Percentiles rank a stretch among this genome's conserved stretches.
Evolutionary conservation across 139 green algal genomes (phyloP).

Genomic region (Raphidocelis subcapitata): DNA sequence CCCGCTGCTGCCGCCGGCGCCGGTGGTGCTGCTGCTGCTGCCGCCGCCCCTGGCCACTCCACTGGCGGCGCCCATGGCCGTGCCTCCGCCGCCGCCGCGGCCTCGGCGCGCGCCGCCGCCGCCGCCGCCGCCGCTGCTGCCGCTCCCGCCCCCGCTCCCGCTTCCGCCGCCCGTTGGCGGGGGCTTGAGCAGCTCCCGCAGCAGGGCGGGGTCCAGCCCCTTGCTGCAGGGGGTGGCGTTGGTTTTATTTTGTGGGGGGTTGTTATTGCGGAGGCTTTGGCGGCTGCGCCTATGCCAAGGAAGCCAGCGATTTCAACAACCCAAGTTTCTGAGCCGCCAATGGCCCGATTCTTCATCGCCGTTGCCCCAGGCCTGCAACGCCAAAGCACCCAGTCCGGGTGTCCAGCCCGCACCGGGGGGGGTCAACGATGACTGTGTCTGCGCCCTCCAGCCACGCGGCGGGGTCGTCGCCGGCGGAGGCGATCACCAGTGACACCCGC

Average conservation of each 20-base stretch:
- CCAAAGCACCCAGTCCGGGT: too few species aligned
- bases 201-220: slow-evolving; percentile 58
- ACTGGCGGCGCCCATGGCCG: too few species aligned
- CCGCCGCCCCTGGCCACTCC: too few species aligned
- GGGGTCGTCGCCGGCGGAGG: slow-evolving; percentile 41
- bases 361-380: too few species aligned
- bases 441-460: slow-evolving; percentile 40
- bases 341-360: too few species aligned
- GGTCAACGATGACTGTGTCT: slow-evolving; percentile 74
- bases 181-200: slow-evolving; percentile 39
- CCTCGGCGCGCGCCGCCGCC: slow-evolving; percentile 6
- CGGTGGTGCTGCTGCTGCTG: background rate
- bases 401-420: slow-evolving; percentile 67
- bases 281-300: too few species aligned
- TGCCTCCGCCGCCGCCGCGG: too few species aligned
- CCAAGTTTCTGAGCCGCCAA: too few species aligned
- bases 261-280: too few species aligned
- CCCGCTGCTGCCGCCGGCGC: background rate
- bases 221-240: slow-evolving; percentile 5
- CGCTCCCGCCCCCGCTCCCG: background rate
- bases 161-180: background rate
- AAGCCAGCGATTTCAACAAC: too few species aligned
- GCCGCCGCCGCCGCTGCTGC: background rate
- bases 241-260: too few species aligned
- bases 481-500: slow-evolving; percentile 12